A percentile compares a stretch with the other conserved stretches of the same genome.
Evolutionary conservation across 768 basidiomycete species (phyloP).

Genomic region (Fomitopsis serialis): DNA sequence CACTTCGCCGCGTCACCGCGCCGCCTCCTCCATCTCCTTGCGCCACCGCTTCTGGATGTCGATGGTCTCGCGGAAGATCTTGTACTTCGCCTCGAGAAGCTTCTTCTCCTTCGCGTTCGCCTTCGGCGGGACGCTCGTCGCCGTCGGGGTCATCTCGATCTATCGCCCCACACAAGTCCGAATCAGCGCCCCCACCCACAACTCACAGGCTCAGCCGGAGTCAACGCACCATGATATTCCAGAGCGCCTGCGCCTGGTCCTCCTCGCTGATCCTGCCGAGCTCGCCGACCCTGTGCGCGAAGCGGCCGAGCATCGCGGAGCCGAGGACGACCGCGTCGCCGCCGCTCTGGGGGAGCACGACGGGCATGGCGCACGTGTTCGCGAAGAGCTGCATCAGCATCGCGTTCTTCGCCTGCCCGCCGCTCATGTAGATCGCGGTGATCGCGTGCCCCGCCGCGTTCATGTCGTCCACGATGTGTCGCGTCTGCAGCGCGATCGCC

Average conservation of each 20-base stretch:
- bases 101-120: constrained; percentile 60
- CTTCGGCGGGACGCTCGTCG: constrained; percentile 61
- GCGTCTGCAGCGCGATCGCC: constrained; percentile 89
- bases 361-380: constrained; percentile 73
- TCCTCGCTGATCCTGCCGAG: constrained; percentile 30
- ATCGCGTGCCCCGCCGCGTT: constrained; percentile 84
- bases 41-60: constrained; percentile 89
- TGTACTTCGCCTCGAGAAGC: constrained; percentile 87
- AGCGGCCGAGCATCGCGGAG: constrained; percentile 88
- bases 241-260: constrained; percentile 62
- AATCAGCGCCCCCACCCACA: constrained; percentile 1
- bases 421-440: constrained; percentile 84
- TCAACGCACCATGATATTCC: constrained; percentile 84
- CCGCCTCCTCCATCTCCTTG: constrained; percentile 63
- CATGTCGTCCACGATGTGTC: constrained; percentile 90
- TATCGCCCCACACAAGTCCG: constrained; percentile 21
- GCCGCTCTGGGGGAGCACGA: constrained; percentile 75
- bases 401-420: constrained; percentile 89
- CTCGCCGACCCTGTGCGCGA: constrained; percentile 58
- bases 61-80: constrained; percentile 84
- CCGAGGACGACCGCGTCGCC: constrained; percentile 87
- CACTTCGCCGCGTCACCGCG: too few species aligned
- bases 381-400: constrained; percentile 87
- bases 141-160: constrained; percentile 91
- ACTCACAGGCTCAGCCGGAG: too few species aligned